A percentile compares a stretch with the other conserved stretches of the same genome.
Conservation (phyloP, 2,329 filamentous ascomycete species). For the Graphiopsis chlorocephala region DNA sequence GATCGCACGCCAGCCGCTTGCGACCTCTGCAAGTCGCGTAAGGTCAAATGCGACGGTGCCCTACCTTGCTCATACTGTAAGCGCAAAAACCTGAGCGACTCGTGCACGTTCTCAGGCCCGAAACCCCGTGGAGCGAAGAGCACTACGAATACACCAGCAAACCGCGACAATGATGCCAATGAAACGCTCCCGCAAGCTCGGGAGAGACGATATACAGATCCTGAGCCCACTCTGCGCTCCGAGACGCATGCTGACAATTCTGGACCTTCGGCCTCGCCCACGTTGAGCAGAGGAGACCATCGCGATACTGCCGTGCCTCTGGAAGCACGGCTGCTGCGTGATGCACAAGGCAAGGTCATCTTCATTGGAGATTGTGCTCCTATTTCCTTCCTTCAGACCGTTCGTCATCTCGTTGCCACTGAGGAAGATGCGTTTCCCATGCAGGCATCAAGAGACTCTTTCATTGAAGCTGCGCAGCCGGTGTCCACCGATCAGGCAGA, state of each 20-base stretch:
- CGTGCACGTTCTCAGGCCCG: slow-evolving; percentile 41
- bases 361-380: slow-evolving; percentile 55
- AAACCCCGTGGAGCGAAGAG: slow-evolving; percentile 37
- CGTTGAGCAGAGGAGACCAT: slow-evolving; percentile 26
- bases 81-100: slow-evolving; percentile 40
- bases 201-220: neutral
- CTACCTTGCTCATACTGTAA: slow-evolving; percentile 52
- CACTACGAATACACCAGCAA: slow-evolving; percentile 30
- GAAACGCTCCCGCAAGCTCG: neutral
- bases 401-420: slow-evolving; percentile 49
- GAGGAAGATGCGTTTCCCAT: slow-evolving; percentile 37
- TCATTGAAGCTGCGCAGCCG: slow-evolving; percentile 23
- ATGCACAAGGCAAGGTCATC: slow-evolving; percentile 54
- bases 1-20: slow-evolving; percentile 38
- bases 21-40: slow-evolving; percentile 47
- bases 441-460: slow-evolving; percentile 22
- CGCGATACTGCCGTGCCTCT: slow-evolving; percentile 43
- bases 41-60: slow-evolving; percentile 53
- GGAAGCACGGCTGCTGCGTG: slow-evolving; percentile 48
- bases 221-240: neutral
- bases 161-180: neutral
- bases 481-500: slow-evolving; percentile 26
- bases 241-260: neutral
- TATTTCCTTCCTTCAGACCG: slow-evolving; percentile 52
- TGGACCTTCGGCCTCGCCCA: slow-evolving; percentile 18